Evolutionary conservation across 257 asterid species (phyloP).

Genomic region (Jaltomata sinuosa): DNA sequence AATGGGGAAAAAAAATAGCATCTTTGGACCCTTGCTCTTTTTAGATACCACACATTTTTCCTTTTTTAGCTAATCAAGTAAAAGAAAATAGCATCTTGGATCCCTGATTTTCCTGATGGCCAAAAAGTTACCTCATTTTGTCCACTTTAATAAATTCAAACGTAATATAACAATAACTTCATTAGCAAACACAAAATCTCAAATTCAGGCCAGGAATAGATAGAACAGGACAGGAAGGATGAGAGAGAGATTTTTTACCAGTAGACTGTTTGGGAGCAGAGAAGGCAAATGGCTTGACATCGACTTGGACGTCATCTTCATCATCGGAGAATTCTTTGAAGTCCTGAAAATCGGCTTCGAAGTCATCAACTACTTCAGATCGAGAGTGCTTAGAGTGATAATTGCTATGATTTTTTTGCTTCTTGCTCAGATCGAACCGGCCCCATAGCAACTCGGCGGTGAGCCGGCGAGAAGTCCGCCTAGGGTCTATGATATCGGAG

Average conservation of each 20-base stretch:
- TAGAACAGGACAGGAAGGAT: neutral
- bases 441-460: constrained; percentile 92
- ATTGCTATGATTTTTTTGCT: constrained; percentile 26
- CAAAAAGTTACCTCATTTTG: neutral
- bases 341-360: constrained; percentile 16
- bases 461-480: constrained; percentile 53
- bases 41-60: neutral
- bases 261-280: neutral
- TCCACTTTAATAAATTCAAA: neutral
- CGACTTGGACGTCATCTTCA: neutral
- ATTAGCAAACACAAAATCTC: neutral
- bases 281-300: constrained; percentile 1
- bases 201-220: neutral
- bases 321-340: constrained; percentile 6
- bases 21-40: neutral
- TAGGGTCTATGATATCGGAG: constrained; percentile 45
- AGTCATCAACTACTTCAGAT: constrained; percentile 1
- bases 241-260: neutral
- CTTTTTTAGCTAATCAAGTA: neutral
- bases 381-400: constrained; percentile 38
- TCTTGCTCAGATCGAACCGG: constrained; percentile 24
- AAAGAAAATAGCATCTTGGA: neutral
- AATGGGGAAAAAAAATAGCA: neutral
- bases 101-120: neutral
- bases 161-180: neutral